These are phyloP conservation scores for Tripterygium wilfordii DNA, from an alignment of 177 flowering plant species.

Conservation along the genomic window DNA sequence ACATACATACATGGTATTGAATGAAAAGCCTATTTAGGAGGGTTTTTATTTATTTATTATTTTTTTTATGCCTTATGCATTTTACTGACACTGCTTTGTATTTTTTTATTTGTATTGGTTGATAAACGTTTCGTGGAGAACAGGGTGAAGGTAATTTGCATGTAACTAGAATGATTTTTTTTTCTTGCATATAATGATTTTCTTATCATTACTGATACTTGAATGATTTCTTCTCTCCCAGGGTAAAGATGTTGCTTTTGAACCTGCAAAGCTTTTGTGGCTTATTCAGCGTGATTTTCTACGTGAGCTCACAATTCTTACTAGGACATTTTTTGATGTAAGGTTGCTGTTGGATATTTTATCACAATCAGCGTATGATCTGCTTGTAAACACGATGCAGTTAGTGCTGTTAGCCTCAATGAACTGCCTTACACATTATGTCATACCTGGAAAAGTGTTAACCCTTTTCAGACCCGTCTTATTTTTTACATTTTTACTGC, in stretches of 20 bases:
- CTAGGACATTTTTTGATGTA: background rate
- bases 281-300: conserved; percentile 98
- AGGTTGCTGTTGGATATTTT: no score
- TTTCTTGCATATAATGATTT: background rate
- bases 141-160: conserved; percentile 85
- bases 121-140: conserved; percentile 13
- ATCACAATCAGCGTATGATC: no score
- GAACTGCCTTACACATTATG: no score
- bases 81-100: conserved; percentile 30
- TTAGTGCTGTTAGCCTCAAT: no score
- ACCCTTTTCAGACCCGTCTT: no score
- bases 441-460: no score
- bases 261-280: conserved; percentile 97
- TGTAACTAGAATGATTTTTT: background rate
- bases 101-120: conserved; percentile 21
- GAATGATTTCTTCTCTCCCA: conserved; percentile 24
- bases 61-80: conserved; percentile 1
- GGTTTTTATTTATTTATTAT: conserved; percentile 1
- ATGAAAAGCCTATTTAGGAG: background rate
- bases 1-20: background rate
- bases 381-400: no score
- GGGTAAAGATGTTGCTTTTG: conserved; percentile 99
- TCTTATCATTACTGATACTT: conserved; percentile 3
- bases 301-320: conserved; percentile 66
- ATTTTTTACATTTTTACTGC: no score